Evolutionary conservation across 306 rosid genomes (phyloP).

Genomic region (Dalbergia cultrata): DNA sequence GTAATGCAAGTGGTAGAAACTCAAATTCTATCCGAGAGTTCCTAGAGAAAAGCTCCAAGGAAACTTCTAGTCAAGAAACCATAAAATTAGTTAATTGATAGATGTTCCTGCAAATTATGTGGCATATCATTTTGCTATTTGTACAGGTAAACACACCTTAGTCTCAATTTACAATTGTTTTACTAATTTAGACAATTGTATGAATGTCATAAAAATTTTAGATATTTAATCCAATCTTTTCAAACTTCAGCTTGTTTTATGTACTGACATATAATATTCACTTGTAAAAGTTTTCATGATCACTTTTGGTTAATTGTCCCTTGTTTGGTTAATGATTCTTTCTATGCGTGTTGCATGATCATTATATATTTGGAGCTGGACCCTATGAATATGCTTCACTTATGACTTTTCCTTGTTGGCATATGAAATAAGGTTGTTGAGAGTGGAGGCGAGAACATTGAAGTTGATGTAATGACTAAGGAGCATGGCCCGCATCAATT

Average conservation of each 20-base stretch:
- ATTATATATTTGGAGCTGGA: conserved; percentile 29
- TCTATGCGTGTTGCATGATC: conserved; percentile 12
- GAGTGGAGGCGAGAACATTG: conserved; percentile 98
- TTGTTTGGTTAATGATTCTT: not conserved
- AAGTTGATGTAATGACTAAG: conserved; percentile 95
- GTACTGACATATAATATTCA: not conserved
- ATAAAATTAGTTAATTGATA: conserved; percentile 67
- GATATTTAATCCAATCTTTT: not conserved
- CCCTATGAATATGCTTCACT: conserved; percentile 3
- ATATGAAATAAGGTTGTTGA: conserved; percentile 81
- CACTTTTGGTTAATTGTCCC: conserved; percentile 23
- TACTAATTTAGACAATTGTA: not conserved
- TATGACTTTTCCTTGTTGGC: conserved; percentile 27
- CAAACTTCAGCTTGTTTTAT: conserved; percentile 1
- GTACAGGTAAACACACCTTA: not conserved
- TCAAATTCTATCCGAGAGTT: conserved; percentile 89
- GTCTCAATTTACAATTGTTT: not conserved
- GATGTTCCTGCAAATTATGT: conserved; percentile 19
- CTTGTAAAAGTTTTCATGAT: not conserved
- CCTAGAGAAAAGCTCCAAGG: conserved; percentile 82
- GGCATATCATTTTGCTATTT: not conserved
- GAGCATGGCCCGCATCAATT: conserved; percentile 83
- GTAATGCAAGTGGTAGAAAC: conserved; percentile 85
- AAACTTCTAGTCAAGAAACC: conserved; percentile 89
- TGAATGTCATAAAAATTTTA: not conserved